Percentiles rank a stretch among this genome's conserved stretches.
Evolutionary conservation across 2,329 filamentous ascomycete genomes (phyloP).

Genomic region (Cyphellophora attinorum): DNA sequence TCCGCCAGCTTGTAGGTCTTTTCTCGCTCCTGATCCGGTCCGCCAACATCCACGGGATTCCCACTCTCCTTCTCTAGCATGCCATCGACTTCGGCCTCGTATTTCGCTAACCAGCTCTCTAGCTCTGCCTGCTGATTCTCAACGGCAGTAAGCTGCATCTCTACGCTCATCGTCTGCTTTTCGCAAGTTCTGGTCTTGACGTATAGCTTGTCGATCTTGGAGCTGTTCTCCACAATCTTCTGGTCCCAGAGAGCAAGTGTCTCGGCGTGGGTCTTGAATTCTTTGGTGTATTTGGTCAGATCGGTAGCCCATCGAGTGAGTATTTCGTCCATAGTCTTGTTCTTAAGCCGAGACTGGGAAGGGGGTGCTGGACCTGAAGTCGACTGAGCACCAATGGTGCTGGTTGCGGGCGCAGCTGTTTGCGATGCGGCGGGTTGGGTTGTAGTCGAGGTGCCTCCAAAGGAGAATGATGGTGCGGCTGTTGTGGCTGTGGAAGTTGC

Average conservation of each 20-base stretch:
- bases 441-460: constrained; percentile 5
- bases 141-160: constrained; percentile 78
- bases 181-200: constrained; percentile 88
- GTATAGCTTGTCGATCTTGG: constrained; percentile 91
- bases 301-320: constrained; percentile 95
- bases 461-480: constrained; percentile 5
- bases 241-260: constrained; percentile 88
- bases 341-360: constrained; percentile 77
- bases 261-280: constrained; percentile 83
- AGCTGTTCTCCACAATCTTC: constrained; percentile 82
- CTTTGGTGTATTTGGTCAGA: constrained; percentile 89
- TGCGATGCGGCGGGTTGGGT: constrained; percentile 3
- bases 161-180: constrained; percentile 83
- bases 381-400: constrained; percentile 51
- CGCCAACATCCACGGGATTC: constrained; percentile 60
- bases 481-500: constrained; percentile 21
- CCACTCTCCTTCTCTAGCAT: constrained; percentile 57
- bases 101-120: constrained; percentile 76
- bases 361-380: constrained; percentile 74
- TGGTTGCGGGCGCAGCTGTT: constrained; percentile 6
- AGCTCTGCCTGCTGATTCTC: constrained; percentile 91
- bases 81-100: constrained; percentile 83
- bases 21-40: constrained; percentile 91
- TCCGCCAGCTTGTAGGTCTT: constrained; percentile 90
- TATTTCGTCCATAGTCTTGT: constrained; percentile 99